Base-by-base conservation (phyloP, 164 flowering plant species). In the Buxus sempervirens region DNA sequence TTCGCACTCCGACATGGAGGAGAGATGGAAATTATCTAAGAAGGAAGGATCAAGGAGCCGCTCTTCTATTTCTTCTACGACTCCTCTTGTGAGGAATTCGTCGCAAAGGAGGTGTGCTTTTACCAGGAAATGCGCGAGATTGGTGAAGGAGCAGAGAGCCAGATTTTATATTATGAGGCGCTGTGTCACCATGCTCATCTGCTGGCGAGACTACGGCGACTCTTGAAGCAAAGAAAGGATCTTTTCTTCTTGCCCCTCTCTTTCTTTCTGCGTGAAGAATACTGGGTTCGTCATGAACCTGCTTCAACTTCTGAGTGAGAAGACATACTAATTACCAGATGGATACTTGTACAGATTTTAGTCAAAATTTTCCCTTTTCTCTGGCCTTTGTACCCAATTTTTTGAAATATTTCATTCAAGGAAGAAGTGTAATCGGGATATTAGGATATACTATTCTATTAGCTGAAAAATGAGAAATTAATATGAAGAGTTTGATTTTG, bases 141-240 rank as follows among this genome's bases (percentile, higher is more conserved):
- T 91, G 60, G 95, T 86, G 48, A 86, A 85, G 70, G 92, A 90
- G 69, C 94, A 89, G 69, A 78, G 97, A 53, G 97, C 97, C 0
- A 76, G 90, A 65, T 91, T 89, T 70, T 91, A 91, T 78, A 89
- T 91, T 72, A 79, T 91, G 88, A 73, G 92, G 65, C 83, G 94
- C 38, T 90, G 97, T 71, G 90, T 90, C 22, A 83, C 88, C 21
- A 91, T 91, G 92, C 88, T 91, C 48, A 70, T 91, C 66, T 89
- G 94, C 81, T 91, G 97, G 97, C 77, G 85, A 0, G 89, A 90
- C 12, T 88, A 86, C 65, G 60, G 74, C 38, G 91, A 89, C 78
- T 83, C 84, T 28, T 87, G 73, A 80, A 56, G n/a, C 7, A 19
- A 7, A 15, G 21, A 53, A 71, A 54, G 25, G 9, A 18, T 45